Percentiles rank a stretch among this genome's conserved stretches.
Evolutionary conservation across 805 yeast genomes (phyloP).

Genomic region (Candida maris): DNA sequence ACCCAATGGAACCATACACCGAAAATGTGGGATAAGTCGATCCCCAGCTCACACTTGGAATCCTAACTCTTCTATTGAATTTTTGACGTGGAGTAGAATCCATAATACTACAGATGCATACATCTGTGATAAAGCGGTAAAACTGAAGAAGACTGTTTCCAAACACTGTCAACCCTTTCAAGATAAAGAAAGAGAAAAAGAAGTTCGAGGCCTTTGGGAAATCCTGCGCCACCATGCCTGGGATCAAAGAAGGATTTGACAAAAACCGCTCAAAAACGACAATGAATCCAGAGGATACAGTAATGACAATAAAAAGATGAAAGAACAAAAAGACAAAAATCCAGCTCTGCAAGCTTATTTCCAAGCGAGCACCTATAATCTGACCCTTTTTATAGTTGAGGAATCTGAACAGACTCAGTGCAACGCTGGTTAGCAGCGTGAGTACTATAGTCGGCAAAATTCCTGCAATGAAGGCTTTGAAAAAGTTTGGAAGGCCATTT

Average conservation of each 20-base stretch:
- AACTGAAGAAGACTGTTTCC: constrained; percentile 69
- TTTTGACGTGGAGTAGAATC: constrained; percentile 62
- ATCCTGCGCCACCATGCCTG: constrained; percentile 68
- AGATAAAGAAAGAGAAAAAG: constrained; percentile 70
- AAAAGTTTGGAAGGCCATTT: constrained; percentile 48
- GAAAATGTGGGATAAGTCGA: constrained; percentile 72
- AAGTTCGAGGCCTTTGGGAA: constrained; percentile 85
- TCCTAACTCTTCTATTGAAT: constrained; percentile 39
- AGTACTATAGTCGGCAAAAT: constrained; percentile 66
- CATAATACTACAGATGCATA: constrained; percentile 33
- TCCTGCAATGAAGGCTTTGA: constrained; percentile 54
- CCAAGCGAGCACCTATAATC: constrained; percentile 58
- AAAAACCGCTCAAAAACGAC: constrained; percentile 58
- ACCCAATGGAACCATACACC: constrained; percentile 71
- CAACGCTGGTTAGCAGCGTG: constrained; percentile 58
- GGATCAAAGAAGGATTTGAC: constrained; percentile 69
- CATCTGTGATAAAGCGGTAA: constrained; percentile 43
- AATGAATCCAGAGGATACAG: constrained; percentile 75
- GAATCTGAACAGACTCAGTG: constrained; percentile 53
- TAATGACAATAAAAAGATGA: constrained; percentile 80
- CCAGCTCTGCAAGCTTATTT: constrained; percentile 73
- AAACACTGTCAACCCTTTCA: constrained; percentile 72
- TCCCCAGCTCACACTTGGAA: constrained; percentile 68
- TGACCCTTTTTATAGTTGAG: constrained; percentile 55
- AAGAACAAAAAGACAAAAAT: constrained; percentile 74